phyloP scores from a whole-genome alignment of 2,329 filamentous ascomycete species.

The Rutstroemia sp. region DNA sequence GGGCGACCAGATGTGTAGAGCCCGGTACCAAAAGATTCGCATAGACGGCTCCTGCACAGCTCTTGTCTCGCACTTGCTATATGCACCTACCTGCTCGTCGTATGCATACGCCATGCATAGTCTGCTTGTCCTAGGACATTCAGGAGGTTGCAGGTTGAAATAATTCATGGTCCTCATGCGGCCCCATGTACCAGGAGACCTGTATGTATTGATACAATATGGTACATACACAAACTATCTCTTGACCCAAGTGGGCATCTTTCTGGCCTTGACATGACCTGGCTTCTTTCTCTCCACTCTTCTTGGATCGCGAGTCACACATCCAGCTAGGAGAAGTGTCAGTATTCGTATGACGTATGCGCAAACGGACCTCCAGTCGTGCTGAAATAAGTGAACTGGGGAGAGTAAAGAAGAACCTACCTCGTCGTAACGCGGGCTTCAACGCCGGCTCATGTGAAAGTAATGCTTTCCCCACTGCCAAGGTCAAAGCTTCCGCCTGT shows the following conservation, averaged over 20 bases:
- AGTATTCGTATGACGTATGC: conserved; percentile 12
- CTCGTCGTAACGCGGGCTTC: conserved; percentile 80
- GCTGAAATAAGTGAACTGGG: background rate
- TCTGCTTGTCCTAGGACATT: too few relatives aligned
- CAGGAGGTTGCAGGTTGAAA: too few relatives aligned
- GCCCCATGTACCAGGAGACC: background rate
- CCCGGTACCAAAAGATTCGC: too few relatives aligned
- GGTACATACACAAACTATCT: conserved; percentile 28
- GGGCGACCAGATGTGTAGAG: too few relatives aligned
- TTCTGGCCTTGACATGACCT: conserved; percentile 91
- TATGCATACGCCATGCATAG: too few relatives aligned
- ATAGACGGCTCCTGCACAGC: too few relatives aligned
- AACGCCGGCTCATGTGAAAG: conserved; percentile 86
- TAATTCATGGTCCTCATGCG: background rate
- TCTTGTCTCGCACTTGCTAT: too few relatives aligned
- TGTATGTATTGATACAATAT: conserved; percentile 21
- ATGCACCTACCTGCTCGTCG: too few relatives aligned
- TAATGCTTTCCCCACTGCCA: conserved; percentile 83
- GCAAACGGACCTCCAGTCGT: background rate
- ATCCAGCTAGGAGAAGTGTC: conserved; percentile 60
- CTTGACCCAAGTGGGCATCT: conserved; percentile 98
- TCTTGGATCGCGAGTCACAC: conserved; percentile 83
- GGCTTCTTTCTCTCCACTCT: conserved; percentile 97
- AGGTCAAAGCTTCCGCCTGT: conserved; percentile 87
- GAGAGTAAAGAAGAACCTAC: conserved; percentile 47